Percentiles rank a stretch among this genome's conserved stretches.
phyloP scores from a whole-genome alignment of 1,284 basidiomycete species.

The Malassezia caprae region DNA sequence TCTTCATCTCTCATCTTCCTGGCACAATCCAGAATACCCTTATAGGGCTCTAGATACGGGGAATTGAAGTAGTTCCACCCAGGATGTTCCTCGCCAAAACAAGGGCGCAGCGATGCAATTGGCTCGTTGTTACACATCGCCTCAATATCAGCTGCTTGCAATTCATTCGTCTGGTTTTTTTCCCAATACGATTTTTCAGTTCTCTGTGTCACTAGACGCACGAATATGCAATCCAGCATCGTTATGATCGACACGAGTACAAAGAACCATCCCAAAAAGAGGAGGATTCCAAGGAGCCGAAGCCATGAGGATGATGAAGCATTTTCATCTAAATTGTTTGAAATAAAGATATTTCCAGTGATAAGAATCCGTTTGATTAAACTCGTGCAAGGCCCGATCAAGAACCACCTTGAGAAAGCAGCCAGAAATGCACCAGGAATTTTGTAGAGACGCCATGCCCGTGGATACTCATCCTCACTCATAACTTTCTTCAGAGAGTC shows the following conservation, averaged over 20 bases:
- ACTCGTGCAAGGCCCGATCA: neutral
- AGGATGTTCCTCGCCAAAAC: neutral
- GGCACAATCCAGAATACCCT: neutral
- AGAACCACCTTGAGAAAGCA: constrained; percentile 18
- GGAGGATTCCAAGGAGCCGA: neutral
- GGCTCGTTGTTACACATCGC: neutral
- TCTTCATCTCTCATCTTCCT: constrained; percentile 1
- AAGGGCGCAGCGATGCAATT: constrained; percentile 1
- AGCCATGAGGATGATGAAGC: neutral
- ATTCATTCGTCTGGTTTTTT: neutral
- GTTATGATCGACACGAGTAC: neutral
- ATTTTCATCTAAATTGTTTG: neutral
- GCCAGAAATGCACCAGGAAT: constrained; percentile 32
- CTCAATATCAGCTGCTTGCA: neutral
- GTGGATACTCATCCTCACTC: constrained; percentile 30
- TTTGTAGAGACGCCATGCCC: constrained; percentile 39
- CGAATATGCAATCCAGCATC: neutral
- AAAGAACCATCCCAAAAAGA: neutral
- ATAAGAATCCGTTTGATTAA: neutral
- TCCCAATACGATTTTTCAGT: neutral
- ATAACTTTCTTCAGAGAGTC: constrained; percentile 34
- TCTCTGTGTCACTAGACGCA: neutral
- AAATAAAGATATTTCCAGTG: neutral
- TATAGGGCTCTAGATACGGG: neutral
- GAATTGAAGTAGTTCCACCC: neutral